phyloP scores from a whole-genome alignment of 164 flowering plant species.

The Chimonanthus salicifolius region DNA sequence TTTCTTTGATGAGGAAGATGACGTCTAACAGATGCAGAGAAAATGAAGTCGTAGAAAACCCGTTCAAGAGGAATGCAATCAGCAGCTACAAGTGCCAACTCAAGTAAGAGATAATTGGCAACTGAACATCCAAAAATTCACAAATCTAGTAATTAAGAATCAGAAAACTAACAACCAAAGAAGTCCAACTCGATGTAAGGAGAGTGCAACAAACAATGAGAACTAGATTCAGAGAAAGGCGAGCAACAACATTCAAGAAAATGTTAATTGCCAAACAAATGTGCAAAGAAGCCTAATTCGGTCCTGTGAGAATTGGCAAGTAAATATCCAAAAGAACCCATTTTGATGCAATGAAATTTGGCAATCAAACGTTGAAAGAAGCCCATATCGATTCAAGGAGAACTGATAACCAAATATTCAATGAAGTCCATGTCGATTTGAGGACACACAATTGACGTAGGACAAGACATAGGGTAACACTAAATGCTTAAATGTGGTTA shows the following conservation, averaged over 20 bases:
- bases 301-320: not conserved
- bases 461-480: too few species aligned
- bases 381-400: too few species aligned
- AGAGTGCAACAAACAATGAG: too few species aligned
- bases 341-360: not conserved
- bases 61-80: not conserved
- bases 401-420: too few species aligned
- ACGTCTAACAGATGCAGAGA: constrained; percentile 7
- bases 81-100: not conserved
- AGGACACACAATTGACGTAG: too few species aligned
- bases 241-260: too few species aligned
- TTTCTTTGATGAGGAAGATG: constrained; percentile 63
- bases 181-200: not conserved
- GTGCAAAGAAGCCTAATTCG: too few species aligned
- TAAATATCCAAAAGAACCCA: not conserved
- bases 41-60: not conserved
- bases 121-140: not conserved
- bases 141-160: not conserved
- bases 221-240: too few species aligned
- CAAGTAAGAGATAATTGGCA: not conserved
- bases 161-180: not conserved
- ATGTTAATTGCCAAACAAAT: too few species aligned
- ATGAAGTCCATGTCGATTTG: too few species aligned
- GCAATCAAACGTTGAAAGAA: not conserved
- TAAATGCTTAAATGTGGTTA: too few species aligned